These are phyloP conservation scores for Scheffersomyces lignosus DNA, from an alignment of 805 yeast genomes.

Conservation along the genomic window DNA sequence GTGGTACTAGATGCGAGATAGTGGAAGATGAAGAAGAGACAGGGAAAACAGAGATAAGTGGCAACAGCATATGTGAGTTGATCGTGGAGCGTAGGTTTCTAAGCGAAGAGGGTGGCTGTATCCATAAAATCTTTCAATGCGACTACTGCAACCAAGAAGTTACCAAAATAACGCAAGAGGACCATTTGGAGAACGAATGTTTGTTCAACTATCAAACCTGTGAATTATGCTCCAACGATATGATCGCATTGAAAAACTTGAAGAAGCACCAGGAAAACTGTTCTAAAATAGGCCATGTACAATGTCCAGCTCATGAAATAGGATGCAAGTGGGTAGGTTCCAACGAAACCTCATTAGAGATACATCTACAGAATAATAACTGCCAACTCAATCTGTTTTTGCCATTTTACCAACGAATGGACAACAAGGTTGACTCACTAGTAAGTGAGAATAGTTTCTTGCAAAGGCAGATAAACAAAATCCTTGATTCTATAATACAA, in stretches of 20 bases:
- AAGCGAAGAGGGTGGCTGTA: conserved; percentile 26
- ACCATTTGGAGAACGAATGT: conserved; percentile 43
- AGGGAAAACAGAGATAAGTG: neutral
- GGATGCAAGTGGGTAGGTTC: conserved; percentile 53
- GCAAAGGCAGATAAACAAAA: conserved; percentile 44
- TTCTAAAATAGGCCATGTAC: conserved; percentile 33
- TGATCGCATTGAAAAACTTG: conserved; percentile 38
- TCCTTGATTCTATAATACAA: conserved; percentile 47
- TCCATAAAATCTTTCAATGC: conserved; percentile 40
- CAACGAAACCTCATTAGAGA: conserved; percentile 35
- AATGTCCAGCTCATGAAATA: conserved; percentile 47
- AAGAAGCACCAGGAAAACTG: conserved; percentile 45
- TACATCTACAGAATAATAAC: conserved; percentile 28
- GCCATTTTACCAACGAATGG: conserved; percentile 25
- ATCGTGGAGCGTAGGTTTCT: conserved; percentile 23
- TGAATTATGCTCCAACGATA: conserved; percentile 41
- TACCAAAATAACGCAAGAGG: conserved; percentile 24
- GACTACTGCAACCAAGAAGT: conserved; percentile 32
- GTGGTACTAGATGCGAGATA: conserved; percentile 18
- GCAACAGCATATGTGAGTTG: conserved; percentile 8
- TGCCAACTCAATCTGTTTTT: conserved; percentile 32
- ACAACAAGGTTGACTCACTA: conserved; percentile 24
- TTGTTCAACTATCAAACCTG: conserved; percentile 40
- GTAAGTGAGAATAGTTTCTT: conserved; percentile 37
- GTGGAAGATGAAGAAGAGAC: conserved; percentile 1